A percentile compares a stretch with the other conserved stretches of the same genome.
phyloP scores from a whole-genome alignment of 495 filamentous ascomycete genomes.

The Chaetomium fimeti region DNA sequence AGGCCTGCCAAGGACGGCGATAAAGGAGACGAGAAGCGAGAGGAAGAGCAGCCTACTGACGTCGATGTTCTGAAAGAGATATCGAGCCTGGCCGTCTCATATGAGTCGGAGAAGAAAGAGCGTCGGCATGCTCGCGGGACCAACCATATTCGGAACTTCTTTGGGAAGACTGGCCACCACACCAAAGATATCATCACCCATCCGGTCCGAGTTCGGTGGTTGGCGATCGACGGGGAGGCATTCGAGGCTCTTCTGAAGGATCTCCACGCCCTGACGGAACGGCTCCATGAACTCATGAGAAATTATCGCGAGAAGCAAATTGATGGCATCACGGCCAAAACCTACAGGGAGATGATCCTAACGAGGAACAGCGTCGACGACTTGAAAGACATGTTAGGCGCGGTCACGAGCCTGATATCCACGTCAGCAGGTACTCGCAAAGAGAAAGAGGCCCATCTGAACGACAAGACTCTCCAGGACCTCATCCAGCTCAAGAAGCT shows the following conservation, averaged over 20 bases:
- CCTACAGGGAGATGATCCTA: conserved; percentile 39
- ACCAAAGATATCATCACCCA: conserved; percentile 37
- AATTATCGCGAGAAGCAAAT: conserved; percentile 30
- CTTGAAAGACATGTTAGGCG: conserved; percentile 33
- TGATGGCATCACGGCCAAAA: conserved; percentile 38
- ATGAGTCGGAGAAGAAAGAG: conserved; percentile 31
- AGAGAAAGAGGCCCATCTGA: conserved; percentile 15
- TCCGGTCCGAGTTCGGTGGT: conserved; percentile 34
- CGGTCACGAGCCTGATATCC: conserved; percentile 26
- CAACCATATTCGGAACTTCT: conserved; percentile 33
- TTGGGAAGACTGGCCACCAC: conserved; percentile 28
- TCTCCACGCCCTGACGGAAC: conserved; percentile 35
- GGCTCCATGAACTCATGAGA: conserved; percentile 37
- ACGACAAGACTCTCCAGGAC: conserved; percentile 33
- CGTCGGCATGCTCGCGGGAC: conserved; percentile 26
- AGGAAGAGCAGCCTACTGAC: conserved; percentile 20
- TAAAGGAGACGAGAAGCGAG: background rate
- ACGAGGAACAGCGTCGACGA: conserved; percentile 33
- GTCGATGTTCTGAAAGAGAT: conserved; percentile 29
- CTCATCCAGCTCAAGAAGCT: conserved; percentile 35
- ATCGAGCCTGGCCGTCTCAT: conserved; percentile 34
- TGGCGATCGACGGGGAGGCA: conserved; percentile 33
- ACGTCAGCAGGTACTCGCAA: conserved; percentile 24
- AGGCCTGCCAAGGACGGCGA: conserved; percentile 7
- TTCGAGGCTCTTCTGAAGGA: conserved; percentile 33